phyloP scores from a whole-genome alignment of 495 filamentous ascomycete species.

The Tetracladium marchalianum region DNA sequence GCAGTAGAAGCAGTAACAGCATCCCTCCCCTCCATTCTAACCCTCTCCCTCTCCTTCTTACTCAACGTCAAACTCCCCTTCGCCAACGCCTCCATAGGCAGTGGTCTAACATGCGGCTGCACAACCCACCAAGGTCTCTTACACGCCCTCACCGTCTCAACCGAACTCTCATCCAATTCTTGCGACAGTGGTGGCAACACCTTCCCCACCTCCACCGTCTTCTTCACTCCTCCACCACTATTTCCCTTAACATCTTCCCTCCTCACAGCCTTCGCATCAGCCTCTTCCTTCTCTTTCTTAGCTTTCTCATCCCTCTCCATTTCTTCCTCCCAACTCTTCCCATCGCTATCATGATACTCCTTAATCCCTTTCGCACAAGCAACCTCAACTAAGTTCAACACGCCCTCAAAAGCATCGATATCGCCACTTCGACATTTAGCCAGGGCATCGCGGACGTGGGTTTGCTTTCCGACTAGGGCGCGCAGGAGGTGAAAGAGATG shows the following conservation, averaged over 20 bases:
- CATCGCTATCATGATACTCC: constrained; percentile 51
- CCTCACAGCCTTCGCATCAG: constrained; percentile 17
- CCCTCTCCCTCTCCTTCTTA: constrained; percentile 36
- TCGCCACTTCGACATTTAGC: constrained; percentile 56
- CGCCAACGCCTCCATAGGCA: constrained; percentile 80
- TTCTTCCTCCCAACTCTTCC: constrained; percentile 45
- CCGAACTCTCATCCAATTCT: constrained; percentile 43
- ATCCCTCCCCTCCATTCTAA: constrained; percentile 22
- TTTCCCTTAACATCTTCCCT: constrained; percentile 4
- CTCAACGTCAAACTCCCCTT: constrained; percentile 66
- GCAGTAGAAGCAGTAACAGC: background rate
- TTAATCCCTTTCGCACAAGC: constrained; percentile 62
- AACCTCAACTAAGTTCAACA: constrained; percentile 55
- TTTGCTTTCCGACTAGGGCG: constrained; percentile 64
- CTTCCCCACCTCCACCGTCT: constrained; percentile 7
- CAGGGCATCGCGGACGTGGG: constrained; percentile 71
- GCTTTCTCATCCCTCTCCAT: constrained; percentile 24
- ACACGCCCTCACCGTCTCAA: constrained; percentile 57
- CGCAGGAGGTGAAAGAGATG: constrained; percentile 91
- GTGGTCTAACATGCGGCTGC: constrained; percentile 78
- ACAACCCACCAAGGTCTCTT: constrained; percentile 84
- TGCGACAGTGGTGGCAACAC: constrained; percentile 12
- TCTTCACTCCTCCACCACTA: constrained; percentile 5
- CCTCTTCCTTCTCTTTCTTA: constrained; percentile 23
- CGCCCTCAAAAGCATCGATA: constrained; percentile 58